Conservation (phyloP, 2,329 filamentous ascomycete genomes). For the Onygena corvina region DNA sequence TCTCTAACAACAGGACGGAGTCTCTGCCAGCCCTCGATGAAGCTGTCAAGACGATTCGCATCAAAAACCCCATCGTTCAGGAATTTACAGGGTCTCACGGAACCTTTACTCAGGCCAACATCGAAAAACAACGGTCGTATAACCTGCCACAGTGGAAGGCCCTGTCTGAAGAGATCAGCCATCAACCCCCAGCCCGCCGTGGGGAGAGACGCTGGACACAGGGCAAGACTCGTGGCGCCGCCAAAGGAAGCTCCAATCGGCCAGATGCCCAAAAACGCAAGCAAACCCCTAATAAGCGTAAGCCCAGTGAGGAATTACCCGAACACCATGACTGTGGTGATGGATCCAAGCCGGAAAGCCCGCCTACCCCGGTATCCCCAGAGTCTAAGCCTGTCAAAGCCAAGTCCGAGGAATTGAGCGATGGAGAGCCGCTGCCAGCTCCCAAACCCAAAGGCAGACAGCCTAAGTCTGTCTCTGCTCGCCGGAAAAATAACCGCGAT, state of each 20-base stretch:
- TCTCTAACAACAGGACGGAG: slow-evolving; percentile 42
- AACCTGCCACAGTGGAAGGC: slow-evolving; percentile 94
- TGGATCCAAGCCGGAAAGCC: slow-evolving; percentile 34
- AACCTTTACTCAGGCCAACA: slow-evolving; percentile 92
- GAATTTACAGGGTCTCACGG: slow-evolving; percentile 95
- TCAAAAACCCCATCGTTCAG: slow-evolving; percentile 95
- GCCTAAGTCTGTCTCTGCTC: slow-evolving; percentile 65
- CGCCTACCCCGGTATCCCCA: slow-evolving; percentile 45
- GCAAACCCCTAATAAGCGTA: slow-evolving; percentile 26
- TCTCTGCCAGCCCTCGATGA: slow-evolving; percentile 67
- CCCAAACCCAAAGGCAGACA: slow-evolving; percentile 43
- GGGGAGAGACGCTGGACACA: slow-evolving; percentile 47
- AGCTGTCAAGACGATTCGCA: slow-evolving; percentile 76
- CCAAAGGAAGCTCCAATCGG: slow-evolving; percentile 25
- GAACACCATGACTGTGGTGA: slow-evolving; percentile 25
- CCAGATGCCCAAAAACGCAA: slow-evolving; percentile 38
- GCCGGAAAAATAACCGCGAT: slow-evolving; percentile 71
- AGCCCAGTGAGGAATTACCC: slow-evolving; percentile 30
- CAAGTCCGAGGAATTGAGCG: slow-evolving; percentile 45
- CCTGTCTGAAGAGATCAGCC: slow-evolving; percentile 85
- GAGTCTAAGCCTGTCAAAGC: slow-evolving; percentile 40
- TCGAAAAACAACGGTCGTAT: slow-evolving; percentile 90
- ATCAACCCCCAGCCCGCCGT: slow-evolving; percentile 83
- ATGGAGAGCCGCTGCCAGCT: slow-evolving; percentile 32
- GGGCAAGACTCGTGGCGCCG: slow-evolving; percentile 34